Conservation (phyloP, 2,329 filamentous ascomycete genomes). For the Trichoderma lentiforme region DNA sequence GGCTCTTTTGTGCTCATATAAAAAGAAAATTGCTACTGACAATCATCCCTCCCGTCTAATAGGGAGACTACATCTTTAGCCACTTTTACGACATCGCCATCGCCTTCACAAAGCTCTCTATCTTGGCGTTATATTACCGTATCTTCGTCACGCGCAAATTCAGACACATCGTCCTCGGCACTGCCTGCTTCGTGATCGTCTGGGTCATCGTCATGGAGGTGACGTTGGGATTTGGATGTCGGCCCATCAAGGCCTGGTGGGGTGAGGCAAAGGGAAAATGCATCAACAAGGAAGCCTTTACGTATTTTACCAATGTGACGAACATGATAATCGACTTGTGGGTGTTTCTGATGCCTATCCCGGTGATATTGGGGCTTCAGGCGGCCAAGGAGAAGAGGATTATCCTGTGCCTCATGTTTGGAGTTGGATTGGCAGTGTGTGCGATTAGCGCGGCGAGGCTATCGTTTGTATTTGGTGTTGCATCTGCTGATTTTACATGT, state of each 20-base stretch:
- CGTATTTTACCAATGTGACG: conserved; percentile 19
- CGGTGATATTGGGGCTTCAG: conserved; percentile 12
- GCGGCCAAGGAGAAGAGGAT: conserved; percentile 12
- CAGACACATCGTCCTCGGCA: conserved; percentile 11
- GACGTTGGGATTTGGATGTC: conserved; percentile 20
- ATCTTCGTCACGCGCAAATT: conserved; percentile 18
- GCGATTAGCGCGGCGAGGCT: conserved; percentile 19
- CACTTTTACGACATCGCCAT: conserved; percentile 22
- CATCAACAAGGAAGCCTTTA: conserved; percentile 19
- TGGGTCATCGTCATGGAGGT: conserved; percentile 20
- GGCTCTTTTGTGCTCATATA: too few relatives aligned
- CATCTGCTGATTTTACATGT: conserved; percentile 18
- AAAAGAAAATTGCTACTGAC: not conserved
- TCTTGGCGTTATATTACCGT: conserved; percentile 20
- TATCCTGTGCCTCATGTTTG: conserved; percentile 19
- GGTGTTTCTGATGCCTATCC: conserved; percentile 20
- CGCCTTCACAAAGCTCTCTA: conserved; percentile 19
- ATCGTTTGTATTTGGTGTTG: conserved; percentile 18
- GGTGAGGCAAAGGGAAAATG: conserved; percentile 2
- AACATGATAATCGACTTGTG: conserved; percentile 19
- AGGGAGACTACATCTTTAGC: conserved; percentile 21
- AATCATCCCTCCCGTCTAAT: not conserved
- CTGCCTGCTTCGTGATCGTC: conserved; percentile 11
- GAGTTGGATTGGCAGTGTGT: conserved; percentile 20
- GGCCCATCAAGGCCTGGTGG: conserved; percentile 18